Base-by-base conservation (phyloP, 192 early-diverging fungal genomes). In the Backusella tuberculispora region DNA sequence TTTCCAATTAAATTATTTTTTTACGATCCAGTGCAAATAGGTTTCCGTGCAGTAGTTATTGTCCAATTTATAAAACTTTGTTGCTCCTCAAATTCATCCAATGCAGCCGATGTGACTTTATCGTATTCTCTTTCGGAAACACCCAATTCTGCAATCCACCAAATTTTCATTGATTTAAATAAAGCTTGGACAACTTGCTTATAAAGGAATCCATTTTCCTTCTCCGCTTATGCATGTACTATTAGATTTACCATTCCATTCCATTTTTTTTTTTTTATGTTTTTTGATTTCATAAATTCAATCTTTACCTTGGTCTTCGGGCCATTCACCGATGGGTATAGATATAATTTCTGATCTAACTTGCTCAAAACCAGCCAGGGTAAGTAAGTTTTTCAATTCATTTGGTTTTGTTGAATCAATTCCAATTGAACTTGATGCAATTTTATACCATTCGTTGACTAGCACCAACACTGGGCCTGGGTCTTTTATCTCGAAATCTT, bases 271-370 rank as follows among this genome's bases (percentile, higher is more conserved):
- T 66, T 40, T 66, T 37, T 34, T 34, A 34, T 34, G 17, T 21
- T 43, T 24, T 43, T 7, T 44, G 14, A 48, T 34, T 8, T 21
- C 15, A 9, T 12, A 24, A 43, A 47, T 42, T 12, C 0, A 74
- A 6, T 38, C 15, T 63, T 29, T 76, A 80, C 79, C 75, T 41
- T 65, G 44, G 70, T 76, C 72, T 8, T 67, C 42, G 17, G 77
- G 73, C 81, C 81, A 82, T 76, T 82, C 79, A 17, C 79, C 79
- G 41, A 80, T 68, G 9, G 79, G 79, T 48, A 80, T 72, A 71
- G 76, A 71, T 10, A 72, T 17, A n/a, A 48, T n/a, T 19, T 26
- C 21, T 38, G 37, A 37, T 3, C 66, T 43, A 19, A 80, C 21
- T 17, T 76, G 70, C 24, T 56, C 66, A 73, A 80, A 74, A 5